Conservation (phyloP, 768 basidiomycete genomes). For the Boletellus emodensis region DNA sequence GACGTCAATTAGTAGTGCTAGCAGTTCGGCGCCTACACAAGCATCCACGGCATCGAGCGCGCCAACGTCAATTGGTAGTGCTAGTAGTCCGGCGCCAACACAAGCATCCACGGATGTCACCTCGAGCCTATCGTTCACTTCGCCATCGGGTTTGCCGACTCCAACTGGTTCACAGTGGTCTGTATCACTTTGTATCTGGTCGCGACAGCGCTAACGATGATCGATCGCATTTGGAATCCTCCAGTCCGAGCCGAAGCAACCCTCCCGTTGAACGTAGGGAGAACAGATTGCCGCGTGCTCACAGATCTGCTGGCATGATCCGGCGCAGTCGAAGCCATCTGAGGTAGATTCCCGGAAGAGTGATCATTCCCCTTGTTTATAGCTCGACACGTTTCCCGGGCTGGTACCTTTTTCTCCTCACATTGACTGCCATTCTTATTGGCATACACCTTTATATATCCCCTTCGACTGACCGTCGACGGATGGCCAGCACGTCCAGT, state of each 20-base stretch:
- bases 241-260: slow-evolving; percentile 7
- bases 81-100: too few relatives aligned
- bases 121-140: not conserved
- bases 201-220: not conserved
- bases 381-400: not conserved
- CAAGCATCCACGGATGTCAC: too few relatives aligned
- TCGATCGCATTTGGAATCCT: not conserved
- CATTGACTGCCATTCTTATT: not conserved
- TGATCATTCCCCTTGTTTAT: slow-evolving; percentile 1
- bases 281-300: not conserved
- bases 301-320: slow-evolving; percentile 1
- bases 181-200: not conserved
- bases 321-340: slow-evolving; percentile 12
- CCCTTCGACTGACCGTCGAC: slow-evolving; percentile 5
- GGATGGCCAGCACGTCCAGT: slow-evolving; percentile 2
- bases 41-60: not conserved
- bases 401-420: not conserved
- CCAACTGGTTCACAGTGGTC: slow-evolving; percentile 12
- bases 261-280: not conserved
- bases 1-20: not conserved
- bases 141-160: not conserved
- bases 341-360: slow-evolving; percentile 13
- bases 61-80: not conserved
- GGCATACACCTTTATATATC: not conserved
- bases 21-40: not conserved